Conservation (phyloP, 2,329 filamentous ascomycete genomes). For the Penicillium fuscoglaucum region DNA sequence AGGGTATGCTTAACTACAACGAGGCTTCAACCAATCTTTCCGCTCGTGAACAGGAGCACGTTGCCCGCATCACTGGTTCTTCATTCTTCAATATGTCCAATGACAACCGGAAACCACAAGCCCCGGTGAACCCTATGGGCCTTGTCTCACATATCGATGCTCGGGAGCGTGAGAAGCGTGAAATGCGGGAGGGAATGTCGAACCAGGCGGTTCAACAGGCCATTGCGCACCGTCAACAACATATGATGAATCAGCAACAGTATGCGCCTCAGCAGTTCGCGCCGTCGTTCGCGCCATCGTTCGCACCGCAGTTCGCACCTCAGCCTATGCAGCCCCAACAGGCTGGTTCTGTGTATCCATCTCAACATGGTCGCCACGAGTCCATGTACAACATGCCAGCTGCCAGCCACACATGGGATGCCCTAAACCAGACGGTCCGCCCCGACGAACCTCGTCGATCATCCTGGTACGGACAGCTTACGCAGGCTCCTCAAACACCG, state of each 20-base stretch:
- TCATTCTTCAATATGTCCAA: conserved; percentile 69
- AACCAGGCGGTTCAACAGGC: conserved; percentile 72
- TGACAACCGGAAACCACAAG: conserved; percentile 53
- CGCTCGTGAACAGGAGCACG: conserved; percentile 82
- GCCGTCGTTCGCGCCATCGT: neutral
- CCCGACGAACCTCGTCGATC: conserved; percentile 36
- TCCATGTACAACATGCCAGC: conserved; percentile 39
- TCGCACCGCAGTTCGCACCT: neutral
- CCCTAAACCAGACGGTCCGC: conserved; percentile 34
- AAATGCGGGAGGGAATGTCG: conserved; percentile 67
- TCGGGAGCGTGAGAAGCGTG: conserved; percentile 73
- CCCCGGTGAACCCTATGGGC: conserved; percentile 55
- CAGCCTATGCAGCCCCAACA: conserved; percentile 14
- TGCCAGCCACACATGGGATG: conserved; percentile 41
- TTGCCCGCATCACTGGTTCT: conserved; percentile 77
- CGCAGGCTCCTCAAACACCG: conserved; percentile 24
- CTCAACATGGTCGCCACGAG: conserved; percentile 24
- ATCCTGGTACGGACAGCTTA: conserved; percentile 36
- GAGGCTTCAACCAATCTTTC: conserved; percentile 66
- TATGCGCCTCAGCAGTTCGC: conserved; percentile 14
- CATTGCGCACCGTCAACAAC: conserved; percentile 67
- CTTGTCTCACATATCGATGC: conserved; percentile 78
- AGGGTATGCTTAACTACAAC: conserved; percentile 50
- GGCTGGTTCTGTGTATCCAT: conserved; percentile 18
- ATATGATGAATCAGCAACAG: conserved; percentile 45